Evolutionary conservation across 306 rosid genomes (phyloP).

Genomic region (Bauhinia variegata): DNA sequence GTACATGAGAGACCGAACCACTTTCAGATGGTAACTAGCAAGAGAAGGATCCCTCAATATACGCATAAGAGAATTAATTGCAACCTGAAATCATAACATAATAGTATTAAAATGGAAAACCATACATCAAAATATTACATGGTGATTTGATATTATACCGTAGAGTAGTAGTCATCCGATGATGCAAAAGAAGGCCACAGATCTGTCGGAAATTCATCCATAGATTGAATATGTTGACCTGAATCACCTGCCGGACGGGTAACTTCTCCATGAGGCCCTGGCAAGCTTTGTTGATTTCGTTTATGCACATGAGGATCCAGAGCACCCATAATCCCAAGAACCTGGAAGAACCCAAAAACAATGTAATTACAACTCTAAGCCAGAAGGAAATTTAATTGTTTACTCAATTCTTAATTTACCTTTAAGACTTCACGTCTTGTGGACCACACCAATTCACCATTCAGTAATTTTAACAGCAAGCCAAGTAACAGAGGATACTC

Average conservation of each 20-base stretch:
- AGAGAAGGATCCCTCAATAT: constrained; percentile 97
- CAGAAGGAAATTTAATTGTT: constrained; percentile 25
- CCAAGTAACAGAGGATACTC: constrained; percentile 90
- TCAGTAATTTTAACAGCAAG: constrained; percentile 83
- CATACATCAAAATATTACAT: constrained; percentile 8
- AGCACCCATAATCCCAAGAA: constrained; percentile 99
- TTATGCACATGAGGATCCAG: constrained; percentile 95
- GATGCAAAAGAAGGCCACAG: constrained; percentile 97
- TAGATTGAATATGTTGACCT: constrained; percentile 84
- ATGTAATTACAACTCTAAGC: constrained; percentile 2
- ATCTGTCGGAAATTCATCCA: constrained; percentile 87
- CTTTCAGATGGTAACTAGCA: constrained; percentile 87
- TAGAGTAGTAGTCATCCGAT: constrained; percentile 91
- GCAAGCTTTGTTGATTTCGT: constrained; percentile 74
- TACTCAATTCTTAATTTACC: constrained; percentile 54
- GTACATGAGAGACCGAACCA: constrained; percentile 96
- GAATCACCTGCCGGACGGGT: constrained; percentile 81
- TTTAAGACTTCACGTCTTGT: constrained; percentile 96
- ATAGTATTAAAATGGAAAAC: constrained; percentile 19
- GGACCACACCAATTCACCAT: constrained; percentile 97
- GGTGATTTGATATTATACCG: constrained; percentile 55
- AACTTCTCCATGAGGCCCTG: constrained; percentile 88
- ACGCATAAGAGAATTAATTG: constrained; percentile 95
- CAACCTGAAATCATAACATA: constrained; percentile 62
- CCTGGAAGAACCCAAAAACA: constrained; percentile 55